Base-by-base conservation (phyloP, 352 stramenopile species). In the Blastocystis sp. region DNA sequence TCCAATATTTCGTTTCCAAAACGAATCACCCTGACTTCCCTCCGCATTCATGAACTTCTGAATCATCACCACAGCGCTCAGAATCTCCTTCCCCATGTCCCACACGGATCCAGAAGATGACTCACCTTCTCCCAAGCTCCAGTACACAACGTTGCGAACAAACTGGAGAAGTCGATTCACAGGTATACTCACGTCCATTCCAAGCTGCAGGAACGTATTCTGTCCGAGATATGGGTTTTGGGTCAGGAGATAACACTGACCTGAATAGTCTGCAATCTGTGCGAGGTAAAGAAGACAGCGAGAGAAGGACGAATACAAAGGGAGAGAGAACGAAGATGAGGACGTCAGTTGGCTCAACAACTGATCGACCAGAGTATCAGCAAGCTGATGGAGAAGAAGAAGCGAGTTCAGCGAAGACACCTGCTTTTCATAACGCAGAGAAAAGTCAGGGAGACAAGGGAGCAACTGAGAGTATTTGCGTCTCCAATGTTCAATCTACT, bases 201-300 rank as follows among this genome's bases (percentile, higher is more conserved):
- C 20, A 13, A 84, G 53, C 26, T 84, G 73, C 11, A 53, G 20
- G 47, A 47, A 66, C 2, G 73, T 84, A 3, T 5, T 7, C 18
- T 20, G 53, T 2, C 53, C 26, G n/a, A 84, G 34, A 43, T 53
- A 53, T 0, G 73, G 73, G 47, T 84, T 84, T 5, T 29, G 39
- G 8, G 62, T 20, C 9, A 84, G 53, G 20, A 66, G 73, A 26
- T 23, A 26, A 20, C 62, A 84, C 29, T 68, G 73, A 3, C 29
- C 20, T 2, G 56, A 37, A 26, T 54, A 47, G 15, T 29, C 54
- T 50, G 56, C 53, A 23, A 68, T 64, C 26, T 84, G 73, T 2
- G 39, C 43, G 73, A 84, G 53, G 50, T 84, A 84, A 6, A 84
- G 73, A 45, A 84, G 54, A 29, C 73, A 68, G 11, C 56, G 54